phyloP scores from a whole-genome alignment of 2,329 filamentous ascomycete species.

The Diplodia corticola region DNA sequence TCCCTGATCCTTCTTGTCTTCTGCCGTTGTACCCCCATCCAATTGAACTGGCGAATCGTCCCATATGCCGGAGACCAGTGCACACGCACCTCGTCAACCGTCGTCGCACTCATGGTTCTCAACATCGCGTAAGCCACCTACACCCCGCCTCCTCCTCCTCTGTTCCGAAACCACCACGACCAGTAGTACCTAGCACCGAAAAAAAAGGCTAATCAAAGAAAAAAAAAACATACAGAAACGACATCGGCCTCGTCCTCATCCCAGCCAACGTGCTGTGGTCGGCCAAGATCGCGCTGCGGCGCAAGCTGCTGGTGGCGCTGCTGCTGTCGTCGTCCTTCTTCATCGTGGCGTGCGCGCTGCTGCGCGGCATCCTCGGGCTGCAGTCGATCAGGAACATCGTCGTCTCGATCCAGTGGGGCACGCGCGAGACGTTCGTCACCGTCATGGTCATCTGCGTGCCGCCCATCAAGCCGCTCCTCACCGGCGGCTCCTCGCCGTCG shows the following conservation, averaged over 20 bases:
- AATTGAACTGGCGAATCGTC: slow-evolving; percentile 45
- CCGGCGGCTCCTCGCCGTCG: slow-evolving; percentile 54
- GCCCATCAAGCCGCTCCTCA: slow-evolving; percentile 48
- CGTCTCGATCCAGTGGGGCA: slow-evolving; percentile 46
- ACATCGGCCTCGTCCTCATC: slow-evolving; percentile 43
- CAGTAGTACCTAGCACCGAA: too few relatives aligned
- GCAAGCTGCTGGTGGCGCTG: slow-evolving; percentile 43
- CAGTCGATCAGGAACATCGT: slow-evolving; percentile 39
- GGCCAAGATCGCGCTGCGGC: slow-evolving; percentile 40
- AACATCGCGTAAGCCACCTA: slow-evolving; percentile 33
- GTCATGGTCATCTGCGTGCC: slow-evolving; percentile 48
- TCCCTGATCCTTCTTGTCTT: slow-evolving; percentile 39
- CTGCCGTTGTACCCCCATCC: slow-evolving; percentile 42
- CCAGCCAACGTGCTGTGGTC: slow-evolving; percentile 45
- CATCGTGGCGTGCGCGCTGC: slow-evolving; percentile 45
- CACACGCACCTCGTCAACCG: slow-evolving; percentile 39
- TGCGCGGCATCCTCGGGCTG: slow-evolving; percentile 46
- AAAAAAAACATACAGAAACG: slow-evolving; percentile 36
- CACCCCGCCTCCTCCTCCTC: background rate
- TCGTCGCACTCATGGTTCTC: slow-evolving; percentile 37
- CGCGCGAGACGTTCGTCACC: slow-evolving; percentile 49
- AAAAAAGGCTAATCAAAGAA: too few relatives aligned
- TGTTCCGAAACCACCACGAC: background rate
- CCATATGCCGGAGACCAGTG: slow-evolving; percentile 46
- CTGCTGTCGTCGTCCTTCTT: slow-evolving; percentile 49